A percentile compares a stretch with the other conserved stretches of the same genome.
Evolutionary conservation across 805 yeast species (phyloP).

Genomic region (Pichia paraexigua): DNA sequence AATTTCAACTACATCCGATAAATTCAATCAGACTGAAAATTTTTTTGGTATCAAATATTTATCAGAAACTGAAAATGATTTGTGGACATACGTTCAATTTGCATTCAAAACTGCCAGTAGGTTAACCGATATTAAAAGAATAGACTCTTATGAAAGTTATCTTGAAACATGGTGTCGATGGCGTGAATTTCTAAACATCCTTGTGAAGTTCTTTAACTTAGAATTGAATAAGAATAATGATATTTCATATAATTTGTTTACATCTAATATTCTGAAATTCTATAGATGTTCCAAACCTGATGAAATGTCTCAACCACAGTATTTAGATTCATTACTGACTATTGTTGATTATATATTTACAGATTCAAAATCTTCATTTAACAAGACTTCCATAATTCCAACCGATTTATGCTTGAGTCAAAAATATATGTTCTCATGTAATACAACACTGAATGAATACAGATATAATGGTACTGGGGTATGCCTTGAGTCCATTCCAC

Average conservation of each 20-base stretch:
- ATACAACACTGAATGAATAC: background rate
- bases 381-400: background rate
- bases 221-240: background rate
- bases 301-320: background rate
- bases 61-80: background rate
- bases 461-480: background rate
- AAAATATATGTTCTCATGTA: background rate
- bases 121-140: constrained; percentile 1
- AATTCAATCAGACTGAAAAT: background rate
- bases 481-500: constrained; percentile 3
- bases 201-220: constrained; percentile 1
- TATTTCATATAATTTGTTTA: background rate
- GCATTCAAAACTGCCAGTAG: constrained; percentile 4
- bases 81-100: constrained; percentile 6
- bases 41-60: constrained; percentile 6
- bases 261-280: background rate
- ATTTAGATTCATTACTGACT: constrained; percentile 1
- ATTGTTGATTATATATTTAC: constrained; percentile 2
- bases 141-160: constrained; percentile 5
- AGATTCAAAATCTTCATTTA: background rate
- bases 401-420: constrained; percentile 3
- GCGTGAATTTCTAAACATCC: constrained; percentile 6
- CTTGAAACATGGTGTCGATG: constrained; percentile 7
- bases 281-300: background rate
- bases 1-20: constrained; percentile 7